phyloP scores from a whole-genome alignment of 2,329 filamentous ascomycete species.

The Ophiostoma sp. region DNA sequence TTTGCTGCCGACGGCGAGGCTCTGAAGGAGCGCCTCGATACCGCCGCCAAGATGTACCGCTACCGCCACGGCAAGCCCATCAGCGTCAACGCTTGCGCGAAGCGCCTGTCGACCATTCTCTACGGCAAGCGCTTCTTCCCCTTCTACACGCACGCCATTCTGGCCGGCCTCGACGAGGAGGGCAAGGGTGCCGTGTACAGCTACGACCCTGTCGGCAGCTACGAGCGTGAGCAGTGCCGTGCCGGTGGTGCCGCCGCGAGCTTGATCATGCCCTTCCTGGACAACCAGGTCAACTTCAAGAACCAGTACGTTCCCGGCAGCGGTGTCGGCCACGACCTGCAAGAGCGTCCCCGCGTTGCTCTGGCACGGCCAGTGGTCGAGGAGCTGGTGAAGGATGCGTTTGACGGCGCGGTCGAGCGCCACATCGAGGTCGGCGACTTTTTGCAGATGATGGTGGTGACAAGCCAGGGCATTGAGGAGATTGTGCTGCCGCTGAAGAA shows the following conservation, averaged over 20 bases:
- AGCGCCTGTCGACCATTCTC: constrained; percentile 88
- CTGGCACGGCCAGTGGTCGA: constrained; percentile 70
- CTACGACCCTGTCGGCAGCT: constrained; percentile 96
- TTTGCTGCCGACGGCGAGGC: constrained; percentile 94
- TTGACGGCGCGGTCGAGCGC: constrained; percentile 95
- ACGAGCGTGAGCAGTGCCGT: constrained; percentile 93
- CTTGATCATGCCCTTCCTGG: constrained; percentile 97
- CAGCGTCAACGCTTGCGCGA: constrained; percentile 88
- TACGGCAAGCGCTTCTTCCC: constrained; percentile 99
- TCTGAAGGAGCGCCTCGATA: constrained; percentile 87
- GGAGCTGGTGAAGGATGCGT: constrained; percentile 89
- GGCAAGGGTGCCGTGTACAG: constrained; percentile 92
- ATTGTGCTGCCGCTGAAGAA: constrained; percentile 78
- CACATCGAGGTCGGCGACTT: constrained; percentile 98
- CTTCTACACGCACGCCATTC: constrained; percentile 93
- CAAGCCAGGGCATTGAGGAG: constrained; percentile 82
- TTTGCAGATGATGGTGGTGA: constrained; percentile 92
- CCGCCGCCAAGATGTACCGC: constrained; percentile 97
- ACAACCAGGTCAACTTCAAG: constrained; percentile 99
- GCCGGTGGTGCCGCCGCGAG: constrained; percentile 88
- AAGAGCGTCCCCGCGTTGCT: constrained; percentile 64
- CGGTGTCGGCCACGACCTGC: constrained; percentile 73
- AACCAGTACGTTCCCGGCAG: constrained; percentile 92
- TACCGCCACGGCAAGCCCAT: constrained; percentile 98
- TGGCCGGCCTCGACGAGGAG: constrained; percentile 90